A percentile compares a stretch with the other conserved stretches of the same genome.
Conservation (phyloP, 164 flowering plant species). For the Brasenia schreberi region DNA sequence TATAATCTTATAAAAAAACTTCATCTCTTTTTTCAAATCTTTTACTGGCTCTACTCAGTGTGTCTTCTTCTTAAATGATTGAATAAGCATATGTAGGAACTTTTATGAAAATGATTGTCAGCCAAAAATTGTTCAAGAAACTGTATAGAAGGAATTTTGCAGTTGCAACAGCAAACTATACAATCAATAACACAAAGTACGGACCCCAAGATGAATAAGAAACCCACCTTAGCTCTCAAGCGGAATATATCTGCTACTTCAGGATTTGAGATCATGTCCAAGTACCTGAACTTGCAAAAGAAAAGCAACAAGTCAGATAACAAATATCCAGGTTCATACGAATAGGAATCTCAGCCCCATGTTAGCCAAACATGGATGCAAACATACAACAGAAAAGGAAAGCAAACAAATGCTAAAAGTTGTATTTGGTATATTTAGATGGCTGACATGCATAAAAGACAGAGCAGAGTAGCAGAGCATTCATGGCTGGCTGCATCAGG, state of each 20-base stretch:
- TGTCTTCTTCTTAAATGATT: background rate
- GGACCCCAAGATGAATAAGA: background rate
- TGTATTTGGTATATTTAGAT: no score
- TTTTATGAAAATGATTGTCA: background rate
- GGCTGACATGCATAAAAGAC: no score
- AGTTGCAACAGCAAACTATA: background rate
- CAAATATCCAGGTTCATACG: background rate
- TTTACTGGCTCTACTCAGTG: background rate
- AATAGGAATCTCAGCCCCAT: background rate
- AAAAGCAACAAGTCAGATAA: background rate
- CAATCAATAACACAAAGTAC: background rate
- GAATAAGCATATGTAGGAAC: background rate
- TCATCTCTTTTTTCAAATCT: background rate
- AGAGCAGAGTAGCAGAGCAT: no score
- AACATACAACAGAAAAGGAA: background rate
- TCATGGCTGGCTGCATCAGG: no score
- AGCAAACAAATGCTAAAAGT: background rate
- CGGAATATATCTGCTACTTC: conserved; percentile 80
- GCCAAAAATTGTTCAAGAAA: background rate
- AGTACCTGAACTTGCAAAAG: conserved; percentile 34
- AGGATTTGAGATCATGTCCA: conserved; percentile 98
- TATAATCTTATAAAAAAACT: no score
- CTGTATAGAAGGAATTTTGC: no score
- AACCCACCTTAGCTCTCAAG: conserved; percentile 70
- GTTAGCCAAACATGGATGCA: no score